Base-by-base conservation (phyloP, 176 grass and related monocot genomes). In the Hsuehochloa calcarea region DNA sequence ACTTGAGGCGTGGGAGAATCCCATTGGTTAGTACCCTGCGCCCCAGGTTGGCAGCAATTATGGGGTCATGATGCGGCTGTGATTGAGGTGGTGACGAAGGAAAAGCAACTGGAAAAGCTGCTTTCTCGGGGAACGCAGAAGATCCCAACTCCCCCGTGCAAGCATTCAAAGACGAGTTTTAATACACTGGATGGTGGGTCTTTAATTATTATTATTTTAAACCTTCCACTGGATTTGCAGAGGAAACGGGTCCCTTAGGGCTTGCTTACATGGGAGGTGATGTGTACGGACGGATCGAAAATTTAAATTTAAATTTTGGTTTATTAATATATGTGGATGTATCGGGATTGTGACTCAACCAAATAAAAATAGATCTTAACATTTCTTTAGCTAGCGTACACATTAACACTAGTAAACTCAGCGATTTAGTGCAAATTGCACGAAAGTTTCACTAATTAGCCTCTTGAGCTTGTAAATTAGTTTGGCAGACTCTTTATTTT, bases 11-110 rank as follows among this genome's bases (percentile, higher is more conserved):
- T 80, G 87, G 68, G 54, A 49, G 69, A 45, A 74, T n/a, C 37
- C 43, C 29, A 68, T 16, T 85, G 27, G 81, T 3, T 19, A 2
- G n/a, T 50, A 3, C 38, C 27, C 62, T 39, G 79, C 50, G 79
- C 40, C 44, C 52, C 40, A 70, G 72, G 80, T 51, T 88, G 86
- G 82, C 70, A 80, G 77, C 69, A 89, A 85, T 85, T 89, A 89
- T 85, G 43, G 17, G 76, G n/a, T 70, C 51, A 89, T 89, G 88
- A 85, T 89, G 50, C 88, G 22, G 10, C 62, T 69, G 82, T 89
- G 87, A 89, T 89, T 85, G 88, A 83, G 34, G 20, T 25, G 20
- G 19, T 27, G 23, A 23, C 4, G 37, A 31, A 54, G n/a, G 34
- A 31, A 31, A 49, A 50, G 72, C 31, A 19, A 13, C 69, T 43